Evolutionary conservation across 129 eudicot species (phyloP).

Genomic region (Helianthus annuus): HanXRQr2.0-SUNRISE NC_035449.2:166858441-166858940

Average conservation of each 20-base stretch:
- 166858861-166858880: constrained; percentile 5
- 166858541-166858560: too few species aligned
- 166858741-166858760: constrained; percentile 41
- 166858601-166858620: constrained; percentile 27
- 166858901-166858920: constrained; percentile 23
- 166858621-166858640: constrained; percentile 17
- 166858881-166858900: constrained; percentile 21
- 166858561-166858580: constrained; percentile 12
- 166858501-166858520: too few species aligned
- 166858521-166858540: too few species aligned
- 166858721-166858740: constrained; percentile 1
- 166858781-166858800: constrained; percentile 33
- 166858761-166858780: constrained; percentile 29
- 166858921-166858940: constrained; percentile 15
- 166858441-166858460: too few species aligned
- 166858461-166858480: too few species aligned
- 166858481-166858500: too few species aligned
- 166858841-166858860: constrained; percentile 33
- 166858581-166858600: constrained; percentile 40
- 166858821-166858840: constrained; percentile 35
- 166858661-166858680: constrained; percentile 40
- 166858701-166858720: constrained; percentile 14
- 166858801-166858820: constrained; percentile 39
- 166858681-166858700: constrained; percentile 31
- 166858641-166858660: neutral